Base-by-base conservation (phyloP, 768 basidiomycete species). In the Pleurotus cornucopiae region DNA sequence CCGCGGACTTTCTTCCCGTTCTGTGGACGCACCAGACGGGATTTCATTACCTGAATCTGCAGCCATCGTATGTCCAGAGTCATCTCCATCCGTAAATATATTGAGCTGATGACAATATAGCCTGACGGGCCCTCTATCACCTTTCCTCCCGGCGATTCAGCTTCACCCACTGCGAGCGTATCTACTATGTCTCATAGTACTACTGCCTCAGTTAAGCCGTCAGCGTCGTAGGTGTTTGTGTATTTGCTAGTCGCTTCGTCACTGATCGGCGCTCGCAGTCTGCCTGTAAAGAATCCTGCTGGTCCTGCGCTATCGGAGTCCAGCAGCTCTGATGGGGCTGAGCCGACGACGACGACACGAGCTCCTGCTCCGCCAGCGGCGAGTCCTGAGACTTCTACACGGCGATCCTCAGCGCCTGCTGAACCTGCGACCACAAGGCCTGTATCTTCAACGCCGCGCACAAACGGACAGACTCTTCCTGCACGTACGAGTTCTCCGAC, bases 221-320 rank as follows among this genome's bases (percentile, higher is more conserved):
- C 51, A 3, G 21, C 51, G 1, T 53, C 51, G 51, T 53, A 53
- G 12, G 51, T 34, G 20, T 5, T 49, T 20, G 25, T 49, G 25
- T n/a, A 23, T 34, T 34, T 34, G 11, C 7, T 11, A 34, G 30
- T 34, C 4, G 30, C 0, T 34, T 11, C 7, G 30, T 34, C 26
- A 16, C 3, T n/a, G 21, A 25, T 13, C 48, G 30, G 11, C 21
- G 48, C 7, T n/a, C 16, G 14, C 18, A 53, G 51, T 1, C 16
- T 41, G 21, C 38, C 39, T 11, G 23, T 53, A 9, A 53, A 53
- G 51, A 53, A 53, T 30, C 51, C 51, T 41, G 51, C 51, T 40
- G 34, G 30, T 34, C 51, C 16, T 3, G 23, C 21, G 18, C 39
- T 25, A 37, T 39, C 38, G 2, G 34, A 18, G 49, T 18, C 16